phyloP scores from a whole-genome alignment of 192 early-diverging fungal species.

The Backusella psychrophila region DNA sequence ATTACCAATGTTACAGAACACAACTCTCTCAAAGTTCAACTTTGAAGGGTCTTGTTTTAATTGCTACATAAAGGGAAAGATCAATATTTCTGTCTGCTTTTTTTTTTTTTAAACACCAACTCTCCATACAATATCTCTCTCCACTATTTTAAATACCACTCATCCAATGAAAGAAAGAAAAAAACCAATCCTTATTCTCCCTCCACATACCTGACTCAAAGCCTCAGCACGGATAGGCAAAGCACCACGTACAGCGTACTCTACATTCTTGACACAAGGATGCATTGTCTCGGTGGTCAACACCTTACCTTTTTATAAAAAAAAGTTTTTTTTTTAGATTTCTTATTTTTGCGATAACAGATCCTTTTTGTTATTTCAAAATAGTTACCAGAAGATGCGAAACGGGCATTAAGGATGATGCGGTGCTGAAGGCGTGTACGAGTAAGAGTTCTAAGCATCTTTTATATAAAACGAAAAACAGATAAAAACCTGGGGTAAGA shows the following conservation, averaged over 20 bases:
- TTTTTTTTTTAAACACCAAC: not conserved
- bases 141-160: not conserved
- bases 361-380: not conserved
- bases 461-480: not conserved
- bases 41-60: constrained; percentile 40
- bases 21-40: constrained; percentile 69
- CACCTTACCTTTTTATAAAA: constrained; percentile 50
- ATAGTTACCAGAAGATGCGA: not conserved
- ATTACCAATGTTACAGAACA: constrained; percentile 90
- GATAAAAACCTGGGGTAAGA: not conserved
- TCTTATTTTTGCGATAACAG: not conserved
- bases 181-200: not conserved
- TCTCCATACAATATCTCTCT: not conserved
- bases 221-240: constrained; percentile 92
- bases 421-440: not conserved
- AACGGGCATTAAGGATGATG: not conserved
- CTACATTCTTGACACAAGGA: constrained; percentile 66
- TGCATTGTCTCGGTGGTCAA: constrained; percentile 73
- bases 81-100: not conserved
- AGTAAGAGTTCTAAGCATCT: not conserved
- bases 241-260: constrained; percentile 96
- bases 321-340: not conserved
- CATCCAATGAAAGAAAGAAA: not conserved
- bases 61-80: constrained; percentile 24
- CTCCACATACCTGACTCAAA: constrained; percentile 51